These are phyloP conservation scores for Pichia cabralensis DNA, from an alignment of 805 yeast genomes.

Conservation along the genomic window DNA sequence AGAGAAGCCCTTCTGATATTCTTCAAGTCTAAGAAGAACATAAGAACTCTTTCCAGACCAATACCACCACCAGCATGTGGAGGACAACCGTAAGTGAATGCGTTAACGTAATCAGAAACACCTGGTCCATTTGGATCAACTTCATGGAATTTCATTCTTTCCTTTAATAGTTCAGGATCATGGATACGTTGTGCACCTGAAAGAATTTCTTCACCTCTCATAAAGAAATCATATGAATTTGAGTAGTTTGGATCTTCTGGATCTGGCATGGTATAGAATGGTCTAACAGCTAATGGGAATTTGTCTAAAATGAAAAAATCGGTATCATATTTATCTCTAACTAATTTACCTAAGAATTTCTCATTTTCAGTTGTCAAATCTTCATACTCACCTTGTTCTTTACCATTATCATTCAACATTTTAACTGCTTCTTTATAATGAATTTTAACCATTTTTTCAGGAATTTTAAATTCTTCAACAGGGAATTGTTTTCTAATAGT, in stretches of 20 bases:
- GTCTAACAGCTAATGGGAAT: slow-evolving; percentile 94
- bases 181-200: slow-evolving; percentile 99
- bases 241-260: slow-evolving; percentile 86
- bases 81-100: slow-evolving; percentile 90
- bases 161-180: slow-evolving; percentile 71
- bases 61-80: slow-evolving; percentile 99
- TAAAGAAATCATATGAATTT: slow-evolving; percentile 97
- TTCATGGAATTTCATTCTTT: slow-evolving; percentile 77
- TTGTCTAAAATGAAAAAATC: slow-evolving; percentile 97
- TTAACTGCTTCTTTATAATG: slow-evolving; percentile 87
- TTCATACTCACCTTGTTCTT: slow-evolving; percentile 75
- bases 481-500: slow-evolving; percentile 91
- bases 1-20: slow-evolving; percentile 97
- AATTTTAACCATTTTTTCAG: slow-evolving; percentile 83
- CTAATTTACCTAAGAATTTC: slow-evolving; percentile 81
- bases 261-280: slow-evolving; percentile 99
- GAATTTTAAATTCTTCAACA: slow-evolving; percentile 93
- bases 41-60: slow-evolving; percentile 96
- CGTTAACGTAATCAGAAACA: slow-evolving; percentile 81
- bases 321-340: slow-evolving; percentile 89
- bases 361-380: slow-evolving; percentile 93
- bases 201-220: slow-evolving; percentile 98
- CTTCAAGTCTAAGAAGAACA: slow-evolving; percentile 95
- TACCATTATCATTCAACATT: slow-evolving; percentile 79
- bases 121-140: slow-evolving; percentile 78